Base-by-base conservation (phyloP, 306 rosid species). In the Begonia masoniana region DNA sequence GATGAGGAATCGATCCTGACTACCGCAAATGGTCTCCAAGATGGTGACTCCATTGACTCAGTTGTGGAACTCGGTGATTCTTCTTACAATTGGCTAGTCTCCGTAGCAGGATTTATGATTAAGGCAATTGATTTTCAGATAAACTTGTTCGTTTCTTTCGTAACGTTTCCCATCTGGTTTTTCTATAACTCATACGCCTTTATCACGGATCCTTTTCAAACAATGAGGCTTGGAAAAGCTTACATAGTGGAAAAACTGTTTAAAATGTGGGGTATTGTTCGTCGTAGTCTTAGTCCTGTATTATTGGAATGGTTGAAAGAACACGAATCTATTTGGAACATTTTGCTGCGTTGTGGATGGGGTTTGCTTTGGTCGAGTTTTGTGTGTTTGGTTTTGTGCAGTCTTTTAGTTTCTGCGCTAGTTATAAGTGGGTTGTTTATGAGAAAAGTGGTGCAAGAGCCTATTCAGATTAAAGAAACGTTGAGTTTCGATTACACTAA, bases 401-500 rank as follows among this genome's bases (percentile, higher is more conserved):
- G 78, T 35, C 63, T 88, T 7, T 41, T 82, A 70, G 63, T 76
- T 58, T 78, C 63, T 7, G 78, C 89, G 7, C 56, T 82, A 50
- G 49, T 80, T 53, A 45, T 76, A 51, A 60, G 89, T 53, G 84
- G 76, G 49, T 56, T 82, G 35, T 41, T 78, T 6, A 67, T 80
- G 77, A 72, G 72, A 65, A 54, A 56, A 41, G 57, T 82, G 12
- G 86, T 75, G 53, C 79, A 75, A 56, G 73, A 80, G 65, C 95
- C 94, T 9, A 15, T 78, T 59, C 74, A 49, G 49, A 80, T 72
- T 58, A 78, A 71, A 55, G 80, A 85, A 45, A 60, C 60, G 60
- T 70, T 85, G 73, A 85, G 76, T 57, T 82, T 88, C 50, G 89
- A 88, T 66, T 82, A 79, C 64, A 76, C 80, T 2, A 80, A 70